phyloP scores from a whole-genome alignment of 441 rosid genomes.

The Melastoma candidum region DNA sequence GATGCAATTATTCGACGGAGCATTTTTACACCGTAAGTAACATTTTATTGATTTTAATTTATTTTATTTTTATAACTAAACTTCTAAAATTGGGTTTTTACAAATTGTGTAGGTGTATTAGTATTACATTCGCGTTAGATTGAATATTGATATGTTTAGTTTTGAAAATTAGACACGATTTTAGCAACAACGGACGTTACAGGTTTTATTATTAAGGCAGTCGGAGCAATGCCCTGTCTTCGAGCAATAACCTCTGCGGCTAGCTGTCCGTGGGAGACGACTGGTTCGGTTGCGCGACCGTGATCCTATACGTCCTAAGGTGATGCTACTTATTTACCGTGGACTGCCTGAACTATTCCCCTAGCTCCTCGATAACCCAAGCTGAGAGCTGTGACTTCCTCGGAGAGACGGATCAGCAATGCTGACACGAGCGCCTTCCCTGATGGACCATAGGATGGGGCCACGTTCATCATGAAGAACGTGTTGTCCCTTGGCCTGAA shows the following conservation, averaged over 20 bases:
- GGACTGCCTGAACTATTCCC: conserved; percentile 55
- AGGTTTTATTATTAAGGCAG: too few relatives aligned
- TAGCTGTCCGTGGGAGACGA: conserved; percentile 71
- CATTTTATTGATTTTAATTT: too few relatives aligned
- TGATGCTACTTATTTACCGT: conserved; percentile 54
- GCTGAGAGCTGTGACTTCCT: conserved; percentile 35
- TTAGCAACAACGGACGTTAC: too few relatives aligned
- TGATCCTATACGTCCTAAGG: conserved; percentile 55
- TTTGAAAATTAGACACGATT: too few relatives aligned
- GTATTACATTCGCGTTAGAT: too few relatives aligned
- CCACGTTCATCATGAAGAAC: conserved; percentile 82
- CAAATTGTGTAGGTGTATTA: too few relatives aligned
- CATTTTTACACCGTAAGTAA: too few relatives aligned
- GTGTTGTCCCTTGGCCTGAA: conserved; percentile 64
- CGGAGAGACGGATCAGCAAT: conserved; percentile 56
- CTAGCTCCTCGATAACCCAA: conserved; percentile 43
- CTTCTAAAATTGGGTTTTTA: too few relatives aligned
- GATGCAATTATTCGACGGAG: too few relatives aligned
- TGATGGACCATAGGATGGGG: conserved; percentile 56
- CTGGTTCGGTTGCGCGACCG: conserved; percentile 79
- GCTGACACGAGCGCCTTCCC: conserved; percentile 64
- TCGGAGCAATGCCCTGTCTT: conserved; percentile 19
- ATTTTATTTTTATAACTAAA: too few relatives aligned
- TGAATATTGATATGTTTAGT: too few relatives aligned
- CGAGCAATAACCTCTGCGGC: conserved; percentile 65